Percentiles rank a stretch among this genome's conserved stretches.
These are phyloP conservation scores for Penicillium sclerotiorum DNA, from an alignment of 2,329 filamentous ascomycete species.

Conservation along the genomic window DNA sequence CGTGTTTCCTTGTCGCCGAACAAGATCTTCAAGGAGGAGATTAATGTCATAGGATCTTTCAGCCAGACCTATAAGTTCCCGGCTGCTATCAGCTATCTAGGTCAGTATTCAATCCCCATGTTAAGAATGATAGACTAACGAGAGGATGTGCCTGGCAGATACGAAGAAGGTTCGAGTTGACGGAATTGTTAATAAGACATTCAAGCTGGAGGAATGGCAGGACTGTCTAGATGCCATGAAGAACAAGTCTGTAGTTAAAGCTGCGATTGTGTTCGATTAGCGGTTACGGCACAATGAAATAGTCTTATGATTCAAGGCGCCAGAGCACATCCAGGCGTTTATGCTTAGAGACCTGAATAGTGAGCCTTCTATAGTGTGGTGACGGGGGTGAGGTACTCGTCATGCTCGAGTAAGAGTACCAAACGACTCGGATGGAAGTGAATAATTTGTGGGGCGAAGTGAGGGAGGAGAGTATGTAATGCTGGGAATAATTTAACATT, in stretches of 20 bases:
- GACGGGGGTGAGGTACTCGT: too few relatives aligned
- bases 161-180: conserved; percentile 51
- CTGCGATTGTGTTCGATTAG: conserved; percentile 60
- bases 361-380: too few relatives aligned
- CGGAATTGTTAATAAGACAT: conserved; percentile 73
- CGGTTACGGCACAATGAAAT: too few relatives aligned
- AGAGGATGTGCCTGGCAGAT: conserved; percentile 22
- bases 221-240: conserved; percentile 71
- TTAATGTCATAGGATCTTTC: conserved; percentile 49
- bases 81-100: conserved; percentile 56
- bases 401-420: too few relatives aligned
- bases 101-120: background rate
- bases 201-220: conserved; percentile 71
- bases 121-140: background rate
- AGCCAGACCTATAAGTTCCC: conserved; percentile 74
- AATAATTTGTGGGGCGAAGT: too few relatives aligned
- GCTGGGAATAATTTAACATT: too few relatives aligned
- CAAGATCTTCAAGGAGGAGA: conserved; percentile 63
- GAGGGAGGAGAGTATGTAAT: too few relatives aligned
- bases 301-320: too few relatives aligned
- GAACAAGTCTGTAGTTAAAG: conserved; percentile 74
- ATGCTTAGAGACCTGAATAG: too few relatives aligned
- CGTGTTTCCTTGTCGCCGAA: conserved; percentile 69
- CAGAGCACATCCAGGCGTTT: too few relatives aligned
- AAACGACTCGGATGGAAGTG: too few relatives aligned